A percentile compares a stretch with the other conserved stretches of the same genome.
Conservation (phyloP, 2,329 filamentous ascomycete genomes). For the Hypoxylon sp. region DNA sequence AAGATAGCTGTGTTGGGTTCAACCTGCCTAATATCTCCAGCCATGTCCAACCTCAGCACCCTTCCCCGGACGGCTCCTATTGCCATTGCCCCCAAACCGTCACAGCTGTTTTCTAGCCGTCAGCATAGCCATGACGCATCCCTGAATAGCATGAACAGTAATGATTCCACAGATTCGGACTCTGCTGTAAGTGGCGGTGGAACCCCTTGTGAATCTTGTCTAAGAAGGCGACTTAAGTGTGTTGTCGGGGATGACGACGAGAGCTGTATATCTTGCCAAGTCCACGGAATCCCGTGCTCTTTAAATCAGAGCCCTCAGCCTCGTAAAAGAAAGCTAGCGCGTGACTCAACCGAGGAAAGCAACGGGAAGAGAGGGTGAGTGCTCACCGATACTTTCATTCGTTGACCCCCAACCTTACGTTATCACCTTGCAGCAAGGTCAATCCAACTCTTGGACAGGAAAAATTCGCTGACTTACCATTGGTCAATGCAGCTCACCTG, state of each 20-base stretch:
- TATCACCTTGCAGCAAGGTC: conserved; percentile 45
- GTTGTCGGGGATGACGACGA: conserved; percentile 80
- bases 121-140: conserved; percentile 65
- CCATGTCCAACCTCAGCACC: conserved; percentile 67
- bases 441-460: conserved; percentile 41
- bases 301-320: conserved; percentile 81
- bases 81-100: conserved; percentile 73
- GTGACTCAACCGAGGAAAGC: conserved; percentile 70
- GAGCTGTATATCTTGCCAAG: conserved; percentile 80
- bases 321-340: conserved; percentile 82
- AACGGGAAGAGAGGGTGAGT: conserved; percentile 78
- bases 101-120: conserved; percentile 59
- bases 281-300: conserved; percentile 82
- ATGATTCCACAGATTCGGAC: conserved; percentile 65
- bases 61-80: conserved; percentile 73
- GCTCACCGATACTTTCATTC: conserved; percentile 47
- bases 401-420: conserved; percentile 51
- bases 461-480: conserved; percentile 62
- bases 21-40: conserved; percentile 49
- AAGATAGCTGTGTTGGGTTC: conserved; percentile 32
- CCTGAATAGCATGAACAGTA: conserved; percentile 64
- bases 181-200: conserved; percentile 57
- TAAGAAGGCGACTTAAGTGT: conserved; percentile 79
- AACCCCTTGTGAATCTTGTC: conserved; percentile 79
- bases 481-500: conserved; percentile 67